phyloP scores from a whole-genome alignment of 2,329 filamentous ascomycete species.

The Myriangium duriaei region DNA sequence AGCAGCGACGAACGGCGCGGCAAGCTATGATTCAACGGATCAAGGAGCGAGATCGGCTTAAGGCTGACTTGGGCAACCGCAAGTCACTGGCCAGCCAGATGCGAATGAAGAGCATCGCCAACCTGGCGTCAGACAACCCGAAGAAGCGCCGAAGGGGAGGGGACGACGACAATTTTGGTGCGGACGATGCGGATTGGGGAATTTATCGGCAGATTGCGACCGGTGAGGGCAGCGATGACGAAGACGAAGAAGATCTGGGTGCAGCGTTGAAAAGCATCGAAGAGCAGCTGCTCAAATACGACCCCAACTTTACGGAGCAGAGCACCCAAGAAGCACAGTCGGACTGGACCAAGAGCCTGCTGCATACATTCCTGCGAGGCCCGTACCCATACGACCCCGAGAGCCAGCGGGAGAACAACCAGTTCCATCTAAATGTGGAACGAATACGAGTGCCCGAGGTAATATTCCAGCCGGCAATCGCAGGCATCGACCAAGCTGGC shows the following conservation, averaged over 20 bases:
- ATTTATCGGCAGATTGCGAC: conserved; percentile 89
- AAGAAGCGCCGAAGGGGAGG: conserved; percentile 69
- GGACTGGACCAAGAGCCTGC: conserved; percentile 85
- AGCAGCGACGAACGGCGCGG: conserved; percentile 64
- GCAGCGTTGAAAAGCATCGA: conserved; percentile 65
- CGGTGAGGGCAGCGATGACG: conserved; percentile 69
- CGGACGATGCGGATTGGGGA: conserved; percentile 95
- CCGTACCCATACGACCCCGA: conserved; percentile 75
- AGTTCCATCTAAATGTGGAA: conserved; percentile 93
- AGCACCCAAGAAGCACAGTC: conserved; percentile 83
- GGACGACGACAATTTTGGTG: conserved; percentile 93
- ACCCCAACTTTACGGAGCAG: conserved; percentile 81
- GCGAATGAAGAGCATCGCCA: conserved; percentile 96
- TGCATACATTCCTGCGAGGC: conserved; percentile 83
- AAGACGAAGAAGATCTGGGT: conserved; percentile 80
- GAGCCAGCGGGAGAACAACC: conserved; percentile 67
- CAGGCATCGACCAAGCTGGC: conserved; percentile 84
- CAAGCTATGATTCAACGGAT: conserved; percentile 64
- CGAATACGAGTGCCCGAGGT: conserved; percentile 89
- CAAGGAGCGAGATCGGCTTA: conserved; percentile 84
- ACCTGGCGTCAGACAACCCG: conserved; percentile 81
- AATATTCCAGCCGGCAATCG: conserved; percentile 83
- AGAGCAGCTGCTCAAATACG: conserved; percentile 71
- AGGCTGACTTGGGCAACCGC: conserved; percentile 88
- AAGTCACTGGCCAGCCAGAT: conserved; percentile 94